phyloP scores from a whole-genome alignment of 1,284 basidiomycete species.

The Cystobasidiaceae sp. region DNA sequence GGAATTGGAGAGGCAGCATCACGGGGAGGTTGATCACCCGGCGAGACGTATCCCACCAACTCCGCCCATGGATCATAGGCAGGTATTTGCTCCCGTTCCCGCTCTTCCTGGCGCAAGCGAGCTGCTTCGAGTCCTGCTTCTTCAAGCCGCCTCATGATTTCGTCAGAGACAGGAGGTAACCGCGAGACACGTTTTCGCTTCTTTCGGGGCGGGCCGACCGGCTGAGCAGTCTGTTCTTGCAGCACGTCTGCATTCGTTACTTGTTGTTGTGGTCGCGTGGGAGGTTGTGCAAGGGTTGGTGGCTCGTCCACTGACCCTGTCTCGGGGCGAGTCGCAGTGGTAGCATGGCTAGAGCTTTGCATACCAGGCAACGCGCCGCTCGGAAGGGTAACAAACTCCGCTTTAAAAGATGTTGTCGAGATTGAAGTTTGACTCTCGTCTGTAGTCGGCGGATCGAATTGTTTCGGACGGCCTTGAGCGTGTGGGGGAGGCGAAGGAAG shows the following conservation, averaged over 20 bases:
- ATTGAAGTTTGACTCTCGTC: constrained; percentile 12
- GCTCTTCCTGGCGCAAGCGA: background rate
- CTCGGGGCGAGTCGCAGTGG: too few relatives aligned
- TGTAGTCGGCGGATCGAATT: background rate
- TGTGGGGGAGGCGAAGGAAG: constrained; percentile 9
- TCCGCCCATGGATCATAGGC: background rate
- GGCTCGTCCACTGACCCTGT: too few relatives aligned
- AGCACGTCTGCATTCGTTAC: background rate
- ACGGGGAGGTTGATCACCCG: too few relatives aligned
- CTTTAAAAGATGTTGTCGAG: background rate
- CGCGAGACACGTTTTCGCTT: background rate
- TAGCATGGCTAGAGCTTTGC: too few relatives aligned
- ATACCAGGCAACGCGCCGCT: background rate
- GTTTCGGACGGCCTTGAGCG: background rate
- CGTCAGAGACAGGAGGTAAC: background rate
- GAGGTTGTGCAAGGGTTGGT: too few relatives aligned
- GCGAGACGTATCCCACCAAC: background rate
- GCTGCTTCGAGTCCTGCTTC: constrained; percentile 2
- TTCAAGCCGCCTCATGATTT: background rate
- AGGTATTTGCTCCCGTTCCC: background rate
- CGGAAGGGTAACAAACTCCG: background rate
- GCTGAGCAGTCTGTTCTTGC: background rate
- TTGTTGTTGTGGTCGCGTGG: too few relatives aligned
- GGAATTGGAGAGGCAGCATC: too few relatives aligned
- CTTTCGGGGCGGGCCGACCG: background rate